Evolutionary conservation across 139 green algal species (phyloP), one percentile per base, ranked within the genome.

Genomic region (Tetradesmus lagerheimii): DNA sequence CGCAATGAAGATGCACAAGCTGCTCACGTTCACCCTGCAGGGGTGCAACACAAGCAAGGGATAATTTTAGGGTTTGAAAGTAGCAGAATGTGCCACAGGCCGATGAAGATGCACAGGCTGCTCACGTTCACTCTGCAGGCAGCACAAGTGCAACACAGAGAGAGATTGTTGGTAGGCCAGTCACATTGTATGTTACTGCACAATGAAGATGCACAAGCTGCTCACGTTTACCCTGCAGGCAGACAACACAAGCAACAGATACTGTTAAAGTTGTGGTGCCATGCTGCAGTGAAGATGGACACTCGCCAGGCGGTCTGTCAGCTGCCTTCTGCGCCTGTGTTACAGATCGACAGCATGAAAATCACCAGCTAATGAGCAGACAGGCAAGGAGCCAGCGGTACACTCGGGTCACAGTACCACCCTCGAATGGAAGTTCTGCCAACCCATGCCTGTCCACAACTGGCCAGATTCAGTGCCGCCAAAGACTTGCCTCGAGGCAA

Each of bases 101-200:
- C 2, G n/a, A 88, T 78, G 53, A 88, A 88, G 57, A 80, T 37
- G 35, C 45, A 67, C 45, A 89, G 83, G 53, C 6, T 27, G 23
- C 45, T 78, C 1, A 62, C 12, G 50, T 79, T 81, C n/a, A 78
- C 53, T 31, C 35, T 83, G 35, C 20, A 66, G 53, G 4, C 74
- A 80, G 0, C 9, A 14, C n/a, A n/a, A n/a, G n/a, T n/a, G n/a
- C n/a, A n/a, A n/a, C n/a, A n/a, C n/a, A n/a, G n/a, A n/a, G n/a
- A n/a, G n/a, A n/a, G n/a, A n/a, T n/a, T n/a, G n/a, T n/a, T n/a
- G n/a, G n/a, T n/a, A n/a, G n/a, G n/a, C n/a, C n/a, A n/a, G n/a
- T n/a, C n/a, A n/a, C n/a, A n/a, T n/a, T n/a, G n/a, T n/a, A n/a
- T 89, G 84, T 62, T 62, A 89, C 45, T 82, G 84, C 23, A 3